Base-by-base conservation (phyloP, 331 rosid genomes). In the Pyrus hybrid region DNA sequence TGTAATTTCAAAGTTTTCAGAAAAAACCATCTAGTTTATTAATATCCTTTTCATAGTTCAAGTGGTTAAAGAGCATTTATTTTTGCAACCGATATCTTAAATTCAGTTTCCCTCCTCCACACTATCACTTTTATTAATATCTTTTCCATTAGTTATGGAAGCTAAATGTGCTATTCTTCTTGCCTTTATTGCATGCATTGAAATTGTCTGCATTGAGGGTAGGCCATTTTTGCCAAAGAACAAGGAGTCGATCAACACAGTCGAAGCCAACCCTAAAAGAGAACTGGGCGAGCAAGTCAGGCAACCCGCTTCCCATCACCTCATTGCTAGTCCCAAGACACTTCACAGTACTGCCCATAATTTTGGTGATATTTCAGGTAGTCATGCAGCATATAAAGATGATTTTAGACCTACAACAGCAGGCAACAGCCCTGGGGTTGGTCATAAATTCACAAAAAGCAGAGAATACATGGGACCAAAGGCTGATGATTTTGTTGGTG, bases 351-450 rank as follows among this genome's bases (percentile, higher is more conserved):
- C 32, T 7, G n/a, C 41, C 12, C 10, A 35, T 28, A 17, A 35
- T 64, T 64, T 21, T 53, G 58, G 11, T 53, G 11, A 53, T 29
- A 23, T 32, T 64, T 30, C 69, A 8, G 47, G 45, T 64, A 30
- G 29, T 66, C 47, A 18, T 17, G 45, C 70, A 18, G 62, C 62
- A 45, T 43, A 62, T 12, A 62, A 45, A 61, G 60, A 69, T 10
- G 70, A 62, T 69, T 77, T 77, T 69, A 60, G 80, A 41, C 83
- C 83, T 6, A 73, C 66, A 23, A 73, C 64, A 41, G 71, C 79
- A 58, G 75, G 79, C 10, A 66, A 18, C 67, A 73, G 70, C 58
- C 83, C 70, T 25, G 74, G 65, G 5, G 74, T 33, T 12, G 79
- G 83, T 17, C 68, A 72, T 56, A 7, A 60, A 29, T 30, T 33